Base-by-base conservation (phyloP, 306 rosid species). In the Prunus dulcis region DNA sequence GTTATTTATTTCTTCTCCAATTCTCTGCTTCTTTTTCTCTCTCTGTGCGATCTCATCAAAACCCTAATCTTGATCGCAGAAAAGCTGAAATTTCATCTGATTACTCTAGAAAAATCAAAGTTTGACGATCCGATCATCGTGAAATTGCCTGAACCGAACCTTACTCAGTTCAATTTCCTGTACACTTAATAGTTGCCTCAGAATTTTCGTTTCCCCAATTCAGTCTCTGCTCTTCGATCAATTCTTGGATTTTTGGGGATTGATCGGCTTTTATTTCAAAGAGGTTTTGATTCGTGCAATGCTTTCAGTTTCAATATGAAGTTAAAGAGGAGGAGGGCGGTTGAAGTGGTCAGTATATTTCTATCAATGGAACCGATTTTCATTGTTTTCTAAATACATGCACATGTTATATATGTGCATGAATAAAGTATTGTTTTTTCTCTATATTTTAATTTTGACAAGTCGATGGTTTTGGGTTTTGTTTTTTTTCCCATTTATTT, bases 291-390 rank as follows among this genome's bases (percentile, higher is more conserved):
- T 88, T 85, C 75, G 78, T 83, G 88, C 86, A 87, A 95, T 95
- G 99, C 92, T 90, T 78, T 88, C 60, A 72, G 84, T 90, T 77
- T 77, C 93, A 28, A 79, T 55, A 95, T 95, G 99, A 95, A 95
- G 93, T 83, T 95, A 57, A 92, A 89, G 77, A 82, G 97, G 12
- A 89, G 93, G 87, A 88, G 97, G 84, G 93, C 97, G 82, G 91
- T 92, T 28, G 97, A 92, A 95, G 99, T 95, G 99, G 99, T 95
- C 20, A 85, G 95, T 84, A 57, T 53, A 53, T 76, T 25, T 69
- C 57, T 6, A 19, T 18, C 30, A 38, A 34, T 75, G 27, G 25
- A 56, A 79, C 52, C 55, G 43, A 50, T 77, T 63, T 52, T 51
- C 38, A 17, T 73, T 60, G 49, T 58, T 32, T 49, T 13, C 12